Conservation (phyloP, 208 protist genomes). For the Trypanosoma lewisi region DNA sequence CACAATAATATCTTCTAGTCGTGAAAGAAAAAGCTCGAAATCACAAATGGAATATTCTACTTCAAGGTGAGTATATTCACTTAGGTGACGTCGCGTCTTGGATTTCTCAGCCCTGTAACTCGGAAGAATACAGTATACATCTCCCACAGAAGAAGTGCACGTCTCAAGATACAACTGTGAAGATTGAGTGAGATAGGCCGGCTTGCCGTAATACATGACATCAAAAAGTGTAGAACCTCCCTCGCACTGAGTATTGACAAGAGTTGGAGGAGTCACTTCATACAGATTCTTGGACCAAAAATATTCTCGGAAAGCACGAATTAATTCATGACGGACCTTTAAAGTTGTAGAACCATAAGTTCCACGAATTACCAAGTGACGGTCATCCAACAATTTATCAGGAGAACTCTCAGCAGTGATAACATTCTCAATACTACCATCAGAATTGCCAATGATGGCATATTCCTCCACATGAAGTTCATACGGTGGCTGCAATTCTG, state of each 20-base stretch:
- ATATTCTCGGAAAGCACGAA: constrained; percentile 94
- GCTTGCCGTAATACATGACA: constrained; percentile 97
- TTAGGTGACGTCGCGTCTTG: constrained; percentile 97
- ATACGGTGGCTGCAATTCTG: constrained; percentile 71
- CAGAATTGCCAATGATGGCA: constrained; percentile 78
- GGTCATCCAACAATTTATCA: constrained; percentile 93
- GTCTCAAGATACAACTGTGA: constrained; percentile 99
- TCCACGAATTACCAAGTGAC: constrained; percentile 95
- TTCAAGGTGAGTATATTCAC: constrained; percentile 99
- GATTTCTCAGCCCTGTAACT: constrained; percentile 99
- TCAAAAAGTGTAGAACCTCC: constrained; percentile 98
- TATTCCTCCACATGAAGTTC: constrained; percentile 90
- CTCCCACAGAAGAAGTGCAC: constrained; percentile 91
- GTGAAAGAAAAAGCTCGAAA: constrained; percentile 95
- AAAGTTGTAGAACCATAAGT: constrained; percentile 87
- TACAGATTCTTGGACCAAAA: constrained; percentile 88
- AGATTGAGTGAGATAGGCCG: constrained; percentile 98
- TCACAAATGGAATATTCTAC: constrained; percentile 96
- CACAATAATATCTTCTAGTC: constrained; percentile 95
- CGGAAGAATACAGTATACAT: constrained; percentile 95
- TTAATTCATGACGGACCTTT: constrained; percentile 87
- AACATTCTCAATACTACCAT: constrained; percentile 85
- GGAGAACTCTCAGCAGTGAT: constrained; percentile 91
- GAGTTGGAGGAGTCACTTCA: constrained; percentile 97
- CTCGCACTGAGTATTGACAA: constrained; percentile 98